phyloP scores from a whole-genome alignment of 1,284 basidiomycete species.

The Lignosus rhinocerotis region DNA sequence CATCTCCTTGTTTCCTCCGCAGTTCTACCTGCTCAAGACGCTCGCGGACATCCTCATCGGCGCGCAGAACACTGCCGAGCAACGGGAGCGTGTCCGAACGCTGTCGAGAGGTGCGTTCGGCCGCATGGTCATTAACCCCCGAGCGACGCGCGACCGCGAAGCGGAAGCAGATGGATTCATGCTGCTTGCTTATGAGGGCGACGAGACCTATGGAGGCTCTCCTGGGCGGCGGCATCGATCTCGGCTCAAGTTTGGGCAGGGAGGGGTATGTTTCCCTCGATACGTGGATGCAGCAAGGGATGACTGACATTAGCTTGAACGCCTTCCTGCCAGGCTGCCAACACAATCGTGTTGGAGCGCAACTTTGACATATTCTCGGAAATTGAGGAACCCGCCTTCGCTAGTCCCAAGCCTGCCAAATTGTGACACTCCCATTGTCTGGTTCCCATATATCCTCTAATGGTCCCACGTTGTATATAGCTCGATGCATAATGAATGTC shows the following conservation, averaged over 20 bases:
- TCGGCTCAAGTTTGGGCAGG: constrained; percentile 45
- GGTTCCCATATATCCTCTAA: background rate
- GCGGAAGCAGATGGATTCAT: constrained; percentile 44
- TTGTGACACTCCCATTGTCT: constrained; percentile 6
- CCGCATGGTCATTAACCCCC: constrained; percentile 57
- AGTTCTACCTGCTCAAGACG: constrained; percentile 66
- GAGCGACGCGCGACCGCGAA: constrained; percentile 37
- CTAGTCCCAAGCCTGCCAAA: constrained; percentile 12
- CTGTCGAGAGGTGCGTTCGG: constrained; percentile 62
- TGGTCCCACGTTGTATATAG: background rate
- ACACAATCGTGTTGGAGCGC: constrained; percentile 49
- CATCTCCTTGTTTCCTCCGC: constrained; percentile 69
- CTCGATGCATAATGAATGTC: background rate
- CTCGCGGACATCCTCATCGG: constrained; percentile 51
- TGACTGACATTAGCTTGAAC: too few species aligned
- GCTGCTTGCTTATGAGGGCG: constrained; percentile 64
- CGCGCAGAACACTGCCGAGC: constrained; percentile 40
- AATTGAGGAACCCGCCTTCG: constrained; percentile 25
- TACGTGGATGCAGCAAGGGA: background rate
- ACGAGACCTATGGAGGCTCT: constrained; percentile 62
- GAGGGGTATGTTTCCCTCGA: constrained; percentile 41
- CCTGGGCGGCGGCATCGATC: constrained; percentile 59
- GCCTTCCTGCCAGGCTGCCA: constrained; percentile 39
- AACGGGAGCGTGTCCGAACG: constrained; percentile 44
- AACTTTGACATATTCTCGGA: constrained; percentile 64